phyloP scores from a whole-genome alignment of 495 filamentous ascomycete genomes.

The Coniosporium apollinis region DNA sequence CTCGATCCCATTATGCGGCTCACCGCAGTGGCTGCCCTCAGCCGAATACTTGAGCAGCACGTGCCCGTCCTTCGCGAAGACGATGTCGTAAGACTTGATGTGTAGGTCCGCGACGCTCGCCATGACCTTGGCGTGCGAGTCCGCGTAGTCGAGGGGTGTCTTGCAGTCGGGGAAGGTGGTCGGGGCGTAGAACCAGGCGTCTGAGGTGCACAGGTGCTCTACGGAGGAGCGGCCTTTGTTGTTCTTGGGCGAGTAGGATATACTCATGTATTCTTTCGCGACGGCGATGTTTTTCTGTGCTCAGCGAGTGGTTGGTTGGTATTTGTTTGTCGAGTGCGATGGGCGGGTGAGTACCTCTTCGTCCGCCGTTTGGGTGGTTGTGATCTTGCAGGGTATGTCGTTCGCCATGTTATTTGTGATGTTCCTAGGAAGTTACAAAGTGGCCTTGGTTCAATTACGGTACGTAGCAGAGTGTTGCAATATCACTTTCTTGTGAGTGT shows the following conservation, averaged over 20 bases:
- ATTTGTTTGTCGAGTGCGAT: not conserved
- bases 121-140: conserved; percentile 22
- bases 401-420: not conserved
- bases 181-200: conserved; percentile 14
- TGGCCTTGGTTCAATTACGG: too few relatives aligned
- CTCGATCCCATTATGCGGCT: conserved; percentile 20
- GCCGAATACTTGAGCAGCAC: conserved; percentile 21
- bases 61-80: conserved; percentile 19
- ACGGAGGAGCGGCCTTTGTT: conserved; percentile 19
- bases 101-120: conserved; percentile 17
- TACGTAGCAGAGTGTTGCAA: too few relatives aligned
- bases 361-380: not conserved
- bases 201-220: conserved; percentile 13
- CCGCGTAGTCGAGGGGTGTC: conserved; percentile 22
- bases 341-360: not conserved
- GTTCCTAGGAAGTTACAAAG: too few relatives aligned
- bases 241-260: conserved; percentile 17
- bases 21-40: conserved; percentile 19
- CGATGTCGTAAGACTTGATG: conserved; percentile 19
- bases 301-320: not conserved
- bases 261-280: conserved; percentile 22
- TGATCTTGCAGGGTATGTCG: not conserved
- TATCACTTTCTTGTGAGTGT: too few relatives aligned
- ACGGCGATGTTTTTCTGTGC: conserved; percentile 22
- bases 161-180: conserved; percentile 20